phyloP scores from a whole-genome alignment of 1,284 basidiomycete genomes.

The Salmacisia buchloeana region DNA sequence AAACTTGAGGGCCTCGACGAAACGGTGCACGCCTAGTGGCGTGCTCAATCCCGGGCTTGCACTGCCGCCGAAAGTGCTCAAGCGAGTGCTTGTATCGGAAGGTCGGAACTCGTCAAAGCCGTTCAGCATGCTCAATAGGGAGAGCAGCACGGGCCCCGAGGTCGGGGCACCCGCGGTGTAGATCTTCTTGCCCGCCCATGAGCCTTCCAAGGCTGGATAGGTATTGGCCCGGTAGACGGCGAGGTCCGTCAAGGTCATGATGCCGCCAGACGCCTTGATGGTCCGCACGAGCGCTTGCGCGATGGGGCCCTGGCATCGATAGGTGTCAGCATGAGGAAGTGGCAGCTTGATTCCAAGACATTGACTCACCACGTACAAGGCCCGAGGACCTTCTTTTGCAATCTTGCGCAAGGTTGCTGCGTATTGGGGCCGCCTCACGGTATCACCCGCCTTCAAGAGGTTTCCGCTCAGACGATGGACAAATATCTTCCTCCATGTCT shows the following conservation, averaged over 20 bases:
- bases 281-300: slow-evolving; percentile 34
- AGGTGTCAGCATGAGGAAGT: not conserved
- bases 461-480: slow-evolving; percentile 31
- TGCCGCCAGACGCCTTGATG: slow-evolving; percentile 33
- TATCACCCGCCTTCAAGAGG: slow-evolving; percentile 34
- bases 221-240: slow-evolving; percentile 29
- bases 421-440: slow-evolving; percentile 24
- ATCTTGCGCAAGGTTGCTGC: slow-evolving; percentile 36
- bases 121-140: slow-evolving; percentile 51
- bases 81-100: not conserved
- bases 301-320: slow-evolving; percentile 20
- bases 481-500: slow-evolving; percentile 62
- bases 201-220: slow-evolving; percentile 54
- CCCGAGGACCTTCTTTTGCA: slow-evolving; percentile 28
- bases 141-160: slow-evolving; percentile 46
- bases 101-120: slow-evolving; percentile 46
- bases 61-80: not conserved
- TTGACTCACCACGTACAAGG: slow-evolving; percentile 28
- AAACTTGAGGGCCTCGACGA: slow-evolving; percentile 53
- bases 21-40: slow-evolving; percentile 45
- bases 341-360: not conserved
- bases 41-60: not conserved
- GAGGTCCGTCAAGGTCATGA: slow-evolving; percentile 39
- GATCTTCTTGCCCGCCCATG: slow-evolving; percentile 61
- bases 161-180: slow-evolving; percentile 45